Percentiles rank a stretch among this genome's conserved stretches.
These are phyloP conservation scores for Gaeumannomyces tritici DNA, from an alignment of 2,329 filamentous ascomycete species.

Conservation along the genomic window DNA sequence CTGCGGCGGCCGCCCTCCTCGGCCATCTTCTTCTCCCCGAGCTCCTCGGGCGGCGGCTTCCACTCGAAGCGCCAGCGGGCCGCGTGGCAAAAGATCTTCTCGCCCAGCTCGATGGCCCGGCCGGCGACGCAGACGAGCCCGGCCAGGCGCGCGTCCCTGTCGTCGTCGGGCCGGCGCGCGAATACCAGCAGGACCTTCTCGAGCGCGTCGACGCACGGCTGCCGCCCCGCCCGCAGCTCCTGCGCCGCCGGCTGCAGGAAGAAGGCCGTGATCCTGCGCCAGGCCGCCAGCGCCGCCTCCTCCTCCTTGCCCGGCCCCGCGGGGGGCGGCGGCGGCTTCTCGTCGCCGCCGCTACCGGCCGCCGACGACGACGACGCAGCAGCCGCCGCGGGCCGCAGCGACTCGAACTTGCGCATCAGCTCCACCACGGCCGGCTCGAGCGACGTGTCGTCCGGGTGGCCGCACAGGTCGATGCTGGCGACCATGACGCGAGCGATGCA, in stretches of 20 bases:
- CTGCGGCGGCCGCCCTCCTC: not conserved
- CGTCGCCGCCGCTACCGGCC: too few species aligned
- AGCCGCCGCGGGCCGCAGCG: too few species aligned
- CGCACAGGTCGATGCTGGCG: slow-evolving; percentile 3
- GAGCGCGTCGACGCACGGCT: slow-evolving; percentile 1
- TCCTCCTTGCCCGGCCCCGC: not conserved
- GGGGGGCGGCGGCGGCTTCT: not conserved
- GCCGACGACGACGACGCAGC: too few species aligned
- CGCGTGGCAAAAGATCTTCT: slow-evolving; percentile 5
- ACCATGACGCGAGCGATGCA: slow-evolving; percentile 5
- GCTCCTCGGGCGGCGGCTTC: not conserved
- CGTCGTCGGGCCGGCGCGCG: not conserved
- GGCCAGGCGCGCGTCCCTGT: not conserved
- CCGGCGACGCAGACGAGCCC: not conserved
- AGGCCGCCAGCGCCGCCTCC: slow-evolving; percentile 3
- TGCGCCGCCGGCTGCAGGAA: slow-evolving; percentile 4
- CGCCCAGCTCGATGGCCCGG: slow-evolving; percentile 4
- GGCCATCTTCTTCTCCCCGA: slow-evolving; percentile 1
- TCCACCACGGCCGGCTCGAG: slow-evolving; percentile 7
- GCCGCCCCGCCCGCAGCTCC: not conserved
- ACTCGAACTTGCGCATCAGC: slow-evolving; percentile 1
- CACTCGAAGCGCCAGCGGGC: slow-evolving; percentile 5
- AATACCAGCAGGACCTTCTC: slow-evolving; percentile 1
- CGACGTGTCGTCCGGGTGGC: slow-evolving; percentile 5
- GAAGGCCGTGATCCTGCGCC: slow-evolving; percentile 6